Conservation (phyloP, 805 yeast genomes). For the Zygotorulaspora danielsina region DNA sequence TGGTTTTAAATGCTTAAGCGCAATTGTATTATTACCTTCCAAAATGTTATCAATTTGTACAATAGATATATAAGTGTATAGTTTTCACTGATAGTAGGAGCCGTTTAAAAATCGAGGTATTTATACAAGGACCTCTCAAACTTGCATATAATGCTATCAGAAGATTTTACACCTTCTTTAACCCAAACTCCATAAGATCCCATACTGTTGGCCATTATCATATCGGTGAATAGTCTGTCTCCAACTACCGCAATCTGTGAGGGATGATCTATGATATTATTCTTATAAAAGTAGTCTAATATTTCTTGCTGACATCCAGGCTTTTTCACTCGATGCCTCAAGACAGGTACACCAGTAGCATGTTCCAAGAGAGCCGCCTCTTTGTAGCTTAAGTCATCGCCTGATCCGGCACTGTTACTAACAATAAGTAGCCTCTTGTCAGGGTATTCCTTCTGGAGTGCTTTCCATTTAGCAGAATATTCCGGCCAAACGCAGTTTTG, state of each 20-base stretch:
- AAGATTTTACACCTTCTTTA: conserved; percentile 62
- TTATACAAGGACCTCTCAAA: conserved; percentile 20
- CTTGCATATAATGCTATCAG: conserved; percentile 26
- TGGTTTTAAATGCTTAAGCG: conserved; percentile 50
- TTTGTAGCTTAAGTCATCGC: conserved; percentile 55
- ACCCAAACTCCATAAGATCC: conserved; percentile 85
- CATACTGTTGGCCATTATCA: conserved; percentile 92
- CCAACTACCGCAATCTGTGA: conserved; percentile 81
- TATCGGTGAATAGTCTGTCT: conserved; percentile 86
- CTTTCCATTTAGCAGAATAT: conserved; percentile 54
- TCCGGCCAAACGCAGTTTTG: conserved; percentile 76
- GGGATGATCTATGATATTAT: conserved; percentile 45
- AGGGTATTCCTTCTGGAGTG: conserved; percentile 55
- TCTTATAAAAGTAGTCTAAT: conserved; percentile 49
- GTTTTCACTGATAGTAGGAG: too few species aligned
- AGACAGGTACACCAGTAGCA: conserved; percentile 62
- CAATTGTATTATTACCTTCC: conserved; percentile 21
- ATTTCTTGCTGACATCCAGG: conserved; percentile 79
- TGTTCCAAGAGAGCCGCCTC: conserved; percentile 63
- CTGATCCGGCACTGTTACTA: conserved; percentile 89
- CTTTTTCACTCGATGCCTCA: conserved; percentile 70
- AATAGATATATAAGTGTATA: neutral
- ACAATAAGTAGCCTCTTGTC: conserved; percentile 66
- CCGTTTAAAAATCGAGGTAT: conserved; percentile 6
- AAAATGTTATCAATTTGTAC: neutral